These are phyloP conservation scores for Ceratobasidium sp. DNA, from an alignment of 1,284 basidiomycete species.

Conservation along the genomic window DNA sequence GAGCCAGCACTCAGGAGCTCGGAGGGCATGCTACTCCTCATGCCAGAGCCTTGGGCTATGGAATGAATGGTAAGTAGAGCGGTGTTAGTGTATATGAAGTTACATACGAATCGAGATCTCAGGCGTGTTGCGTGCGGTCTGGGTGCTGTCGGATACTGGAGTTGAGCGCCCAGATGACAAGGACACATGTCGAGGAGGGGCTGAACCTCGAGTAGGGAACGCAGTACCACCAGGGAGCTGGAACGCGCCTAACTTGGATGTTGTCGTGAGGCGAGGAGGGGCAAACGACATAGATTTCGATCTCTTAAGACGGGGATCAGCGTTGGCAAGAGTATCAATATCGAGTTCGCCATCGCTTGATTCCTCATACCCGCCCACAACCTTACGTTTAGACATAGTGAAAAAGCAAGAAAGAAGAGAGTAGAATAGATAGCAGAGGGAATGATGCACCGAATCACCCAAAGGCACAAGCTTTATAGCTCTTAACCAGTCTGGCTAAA, in stretches of 20 bases:
- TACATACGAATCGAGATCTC: not conserved
- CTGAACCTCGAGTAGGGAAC: not conserved
- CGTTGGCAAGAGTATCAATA: not conserved
- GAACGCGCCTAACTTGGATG: not conserved
- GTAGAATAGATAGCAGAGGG: not conserved
- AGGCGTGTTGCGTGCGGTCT: not conserved
- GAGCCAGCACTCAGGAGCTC: no score
- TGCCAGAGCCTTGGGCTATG: not conserved
- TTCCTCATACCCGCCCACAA: conserved; percentile 7
- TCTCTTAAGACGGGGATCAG: not conserved
- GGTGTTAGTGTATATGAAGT: not conserved
- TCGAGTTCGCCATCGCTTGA: conserved; percentile 6
- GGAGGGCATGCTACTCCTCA: no score
- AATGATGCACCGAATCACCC: no score
- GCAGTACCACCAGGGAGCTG: not conserved
- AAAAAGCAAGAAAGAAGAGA: not conserved
- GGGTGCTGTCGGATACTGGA: not conserved
- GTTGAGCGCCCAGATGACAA: not conserved
- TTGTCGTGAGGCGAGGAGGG: not conserved
- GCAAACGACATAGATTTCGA: not conserved
- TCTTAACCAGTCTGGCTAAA: no score
- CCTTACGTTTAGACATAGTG: conserved; percentile 13
- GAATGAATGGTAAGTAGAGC: not conserved
- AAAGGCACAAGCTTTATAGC: no score
- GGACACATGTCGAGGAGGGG: not conserved